Evolutionary conservation across 495 filamentous ascomycete species (phyloP), one percentile per base, ranked within the genome.

Genomic region (Neurospora sp.): DNA sequence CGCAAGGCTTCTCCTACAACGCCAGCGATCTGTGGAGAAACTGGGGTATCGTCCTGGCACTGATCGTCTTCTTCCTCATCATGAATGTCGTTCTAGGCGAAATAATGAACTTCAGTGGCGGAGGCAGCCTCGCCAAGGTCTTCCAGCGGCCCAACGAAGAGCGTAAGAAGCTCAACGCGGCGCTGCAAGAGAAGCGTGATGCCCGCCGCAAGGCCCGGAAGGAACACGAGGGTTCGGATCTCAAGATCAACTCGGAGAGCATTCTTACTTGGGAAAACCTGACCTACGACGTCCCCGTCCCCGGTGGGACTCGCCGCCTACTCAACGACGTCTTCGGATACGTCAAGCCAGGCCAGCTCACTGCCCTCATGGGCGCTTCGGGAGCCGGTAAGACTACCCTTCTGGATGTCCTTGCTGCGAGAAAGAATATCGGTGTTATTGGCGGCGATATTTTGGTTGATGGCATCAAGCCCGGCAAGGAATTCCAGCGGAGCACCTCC

Each of bases 311-410:
- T 40, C 85, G 90, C 12, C 88, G 86, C 3, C 86, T 95, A 11
- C 85, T 94, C 16, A 88, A 93, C 73, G 84, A 89, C 59, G 87
- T 95, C 8, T 91, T 87, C 74, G 93, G 93, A 5, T 96, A 91
- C 73, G 92, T 94, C 70, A 88, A 91, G 73, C 93, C 93, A 3
- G 92, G 93, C 1, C 84, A 91, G 76, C 83, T 96, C 10, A 94
- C 92, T 2, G 93, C 93, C 14, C 81, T 96, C 14, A 94, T 95
- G 92, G 93, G 93, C 9, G 91, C 91, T 12, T 93, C 91, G 2
- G 93, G 93, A n/a, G 93, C 93, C 14, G 93, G 93, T 7, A 96
- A 96, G 78, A 96, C 93, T 1, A 96, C 93, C 0, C 80, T 96
- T 3, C 79, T 96, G 35, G 92, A 96, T 78, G 92, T 94, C 1